These are phyloP conservation scores for Suillus subaureus DNA, from an alignment of 768 basidiomycete genomes.

Conservation along the genomic window DNA sequence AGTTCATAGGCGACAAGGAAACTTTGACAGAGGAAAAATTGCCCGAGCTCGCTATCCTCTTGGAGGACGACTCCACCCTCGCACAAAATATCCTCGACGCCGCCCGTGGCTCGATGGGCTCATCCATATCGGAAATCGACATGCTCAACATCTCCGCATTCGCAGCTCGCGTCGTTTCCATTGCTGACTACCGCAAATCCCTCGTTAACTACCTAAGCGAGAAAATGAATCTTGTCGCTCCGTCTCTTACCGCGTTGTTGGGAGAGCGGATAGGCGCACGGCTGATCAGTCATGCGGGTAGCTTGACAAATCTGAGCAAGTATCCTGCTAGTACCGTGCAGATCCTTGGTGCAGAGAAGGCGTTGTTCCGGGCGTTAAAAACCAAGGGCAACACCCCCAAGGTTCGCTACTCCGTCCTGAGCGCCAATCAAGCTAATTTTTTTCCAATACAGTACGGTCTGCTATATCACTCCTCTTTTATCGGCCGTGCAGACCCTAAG, in stretches of 20 bases:
- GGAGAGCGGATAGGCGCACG: constrained; percentile 93
- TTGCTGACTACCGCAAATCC: constrained; percentile 92
- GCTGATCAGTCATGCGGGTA: constrained; percentile 94
- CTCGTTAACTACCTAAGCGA: constrained; percentile 86
- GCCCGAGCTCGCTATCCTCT: constrained; percentile 71
- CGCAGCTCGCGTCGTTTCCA: constrained; percentile 85
- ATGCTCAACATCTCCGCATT: constrained; percentile 95
- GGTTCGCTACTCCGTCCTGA: constrained; percentile 40
- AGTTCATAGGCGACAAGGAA: constrained; percentile 91
- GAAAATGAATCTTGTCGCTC: constrained; percentile 98
- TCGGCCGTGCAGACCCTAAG: constrained; percentile 91
- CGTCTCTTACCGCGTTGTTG: constrained; percentile 86
- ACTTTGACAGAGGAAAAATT: constrained; percentile 77
- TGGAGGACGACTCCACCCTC: constrained; percentile 82
- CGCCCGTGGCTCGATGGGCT: constrained; percentile 92
- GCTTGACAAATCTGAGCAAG: constrained; percentile 95
- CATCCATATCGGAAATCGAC: constrained; percentile 87
- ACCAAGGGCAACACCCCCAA: constrained; percentile 99
- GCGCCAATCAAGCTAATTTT: background rate
- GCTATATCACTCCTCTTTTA: constrained; percentile 96
- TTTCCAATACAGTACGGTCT: constrained; percentile 75
- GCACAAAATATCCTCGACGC: constrained; percentile 96
- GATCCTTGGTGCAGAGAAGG: constrained; percentile 97
- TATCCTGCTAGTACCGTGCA: constrained; percentile 98
- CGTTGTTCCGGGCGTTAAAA: constrained; percentile 94